phyloP scores from a whole-genome alignment of 805 yeast species.

The Candida oleophila region DNA sequence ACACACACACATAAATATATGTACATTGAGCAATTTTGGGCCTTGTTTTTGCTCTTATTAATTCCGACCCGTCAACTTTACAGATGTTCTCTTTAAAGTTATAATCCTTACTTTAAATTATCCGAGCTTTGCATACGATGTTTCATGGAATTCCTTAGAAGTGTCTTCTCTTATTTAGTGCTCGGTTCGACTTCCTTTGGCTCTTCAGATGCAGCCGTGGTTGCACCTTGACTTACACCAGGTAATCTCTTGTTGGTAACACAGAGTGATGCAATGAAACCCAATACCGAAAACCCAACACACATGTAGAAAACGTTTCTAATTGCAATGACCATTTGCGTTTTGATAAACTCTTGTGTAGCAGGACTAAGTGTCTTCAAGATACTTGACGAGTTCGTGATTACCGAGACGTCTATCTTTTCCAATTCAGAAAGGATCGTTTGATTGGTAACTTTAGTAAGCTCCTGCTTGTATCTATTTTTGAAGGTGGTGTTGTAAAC shows the following conservation, averaged over 20 bases:
- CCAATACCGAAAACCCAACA: conserved; percentile 34
- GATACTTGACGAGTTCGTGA: conserved; percentile 14
- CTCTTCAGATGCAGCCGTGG: not conserved
- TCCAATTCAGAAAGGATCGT: conserved; percentile 19
- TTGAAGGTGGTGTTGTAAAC: conserved; percentile 29
- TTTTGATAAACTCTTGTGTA: conserved; percentile 22
- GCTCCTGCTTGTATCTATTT: conserved; percentile 10
- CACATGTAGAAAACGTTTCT: conserved; percentile 39
- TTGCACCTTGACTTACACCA: conserved; percentile 1
- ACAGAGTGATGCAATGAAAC: conserved; percentile 29
- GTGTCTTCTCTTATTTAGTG: no score
- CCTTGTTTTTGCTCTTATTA: no score
- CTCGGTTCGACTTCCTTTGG: not conserved
- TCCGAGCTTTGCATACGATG: no score
- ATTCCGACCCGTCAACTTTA: no score
- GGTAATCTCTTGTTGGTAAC: conserved; percentile 42
- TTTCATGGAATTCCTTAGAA: no score
- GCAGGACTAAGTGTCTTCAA: conserved; percentile 19
- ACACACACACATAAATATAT: no score
- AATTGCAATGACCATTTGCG: conserved; percentile 33
- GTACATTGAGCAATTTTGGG: no score
- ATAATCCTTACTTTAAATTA: no score
- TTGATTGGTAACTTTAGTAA: conserved; percentile 7
- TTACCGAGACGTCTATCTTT: conserved; percentile 12
- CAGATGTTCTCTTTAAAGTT: no score